Evolutionary conservation across 2,329 filamentous ascomycete species (phyloP), one percentile per base, ranked within the genome.

Genomic region (Dendrostoma leiphaemia): DNA sequence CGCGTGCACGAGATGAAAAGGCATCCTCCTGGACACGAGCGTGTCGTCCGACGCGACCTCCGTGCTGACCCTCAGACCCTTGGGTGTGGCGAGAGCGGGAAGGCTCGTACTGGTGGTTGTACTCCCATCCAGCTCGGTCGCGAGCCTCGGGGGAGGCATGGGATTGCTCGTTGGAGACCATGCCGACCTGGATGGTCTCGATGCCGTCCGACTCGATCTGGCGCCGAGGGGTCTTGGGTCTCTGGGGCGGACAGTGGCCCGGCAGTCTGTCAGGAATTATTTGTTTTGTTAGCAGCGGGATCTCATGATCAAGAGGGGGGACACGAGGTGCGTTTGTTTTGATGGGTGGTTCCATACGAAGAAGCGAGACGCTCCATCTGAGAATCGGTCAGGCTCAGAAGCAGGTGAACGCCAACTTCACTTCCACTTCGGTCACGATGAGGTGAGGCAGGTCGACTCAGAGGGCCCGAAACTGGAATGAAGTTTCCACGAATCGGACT

Each of bases 301-400:
- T 9, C 6, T 3, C 6, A 28, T 10, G 7, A 23, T n/a, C 21
- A n/a, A 24, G 9, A 17, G 8, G 6, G 15, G 19, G 29, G 28
- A 24, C n/a, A 21, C 28, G 13, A 31, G 5, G 9, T 29, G 24
- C n/a, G n/a, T n/a, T n/a, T n/a, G n/a, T n/a, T n/a, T n/a, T n/a
- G n/a, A 9, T 12, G 48, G 13, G 6, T 17, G 26, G 34, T 8
- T 28, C 48, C 74, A 57, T 68, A 79, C 77, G 70, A 74, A 45
- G 74, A 69, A 3, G 77, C 72, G 40, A 80, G 66, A 55, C 69
- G 74, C 53, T 79, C 73, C 68, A 80, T 73, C 56, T 79, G 75
- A 0, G 69, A 71, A 43, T 79, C 74, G 4, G 76, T 80, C 51
- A 80, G 59, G 57, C 77, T 77, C 60, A 80, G 69, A 23, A 75